Base-by-base conservation (phyloP, 139 green algal genomes). In the Haematococcus lacustris region DNA sequence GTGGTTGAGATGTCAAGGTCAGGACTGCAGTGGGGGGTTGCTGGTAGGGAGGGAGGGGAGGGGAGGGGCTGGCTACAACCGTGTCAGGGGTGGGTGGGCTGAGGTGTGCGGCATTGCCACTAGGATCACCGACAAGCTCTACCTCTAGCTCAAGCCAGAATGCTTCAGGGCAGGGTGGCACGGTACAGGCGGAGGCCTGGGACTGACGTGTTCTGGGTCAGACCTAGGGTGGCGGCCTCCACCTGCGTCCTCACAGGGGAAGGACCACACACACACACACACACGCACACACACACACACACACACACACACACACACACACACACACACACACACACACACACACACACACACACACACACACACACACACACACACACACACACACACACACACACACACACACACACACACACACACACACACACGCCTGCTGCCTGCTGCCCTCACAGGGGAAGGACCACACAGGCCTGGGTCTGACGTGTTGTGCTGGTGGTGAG, bases 301-400 rank as follows among this genome's bases (percentile, higher is more conserved):
- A 21, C 13, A 57, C 47, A 21, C 47, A 57, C 47, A 57, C 47
- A 57, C 47, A 21, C 47, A 57, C 21, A 21, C 47, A 57, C 47
- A 21, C 47, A 57, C 47, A 57, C 17, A 37, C n/a, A n/a, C n/a
- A n/a, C n/a, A n/a, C n/a, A n/a, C n/a, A n/a, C n/a, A n/a, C n/a
- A n/a, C n/a, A n/a, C n/a, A n/a, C n/a, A n/a, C n/a, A n/a, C n/a
- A n/a, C n/a, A n/a, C n/a, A n/a, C n/a, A n/a, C n/a, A n/a, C n/a
- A n/a, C n/a, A n/a, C 47, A 57, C 47, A 57, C 13, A 13, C 47
- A 57, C 47, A 28, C 21, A 57, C 47, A 57, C 13, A 57, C 47
- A 39, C n/a, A 30, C 40, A 64, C 67, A 73, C 32, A 73, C 67
- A 73, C 38, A 73, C 67, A 73, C 47, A 57, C 47, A 57, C 60